Conservation (phyloP, 2,329 filamentous ascomycete genomes). For the Huntiella moniliformis region DNA sequence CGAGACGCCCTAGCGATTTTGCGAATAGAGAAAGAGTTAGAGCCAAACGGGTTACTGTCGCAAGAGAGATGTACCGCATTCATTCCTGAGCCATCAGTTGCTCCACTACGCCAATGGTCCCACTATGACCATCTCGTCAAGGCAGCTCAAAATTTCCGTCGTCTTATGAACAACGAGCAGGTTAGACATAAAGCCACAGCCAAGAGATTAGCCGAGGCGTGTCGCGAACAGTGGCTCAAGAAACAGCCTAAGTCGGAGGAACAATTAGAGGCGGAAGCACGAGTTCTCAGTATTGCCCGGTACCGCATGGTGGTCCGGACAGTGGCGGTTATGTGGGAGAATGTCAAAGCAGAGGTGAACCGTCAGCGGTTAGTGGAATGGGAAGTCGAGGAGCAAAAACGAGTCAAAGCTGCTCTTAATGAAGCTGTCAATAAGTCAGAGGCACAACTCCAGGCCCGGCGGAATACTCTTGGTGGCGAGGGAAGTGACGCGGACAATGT, state of each 20-base stretch:
- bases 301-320: constrained; percentile 54
- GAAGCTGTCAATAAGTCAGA: constrained; percentile 56
- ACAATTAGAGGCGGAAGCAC: constrained; percentile 63
- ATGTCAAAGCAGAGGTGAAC: constrained; percentile 43
- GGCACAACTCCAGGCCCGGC: constrained; percentile 44
- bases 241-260: constrained; percentile 60
- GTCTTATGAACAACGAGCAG: constrained; percentile 62
- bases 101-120: constrained; percentile 64
- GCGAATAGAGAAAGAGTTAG: constrained; percentile 52
- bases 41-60: constrained; percentile 59
- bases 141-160: constrained; percentile 64
- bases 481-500: constrained; percentile 28
- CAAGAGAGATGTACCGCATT: constrained; percentile 52
- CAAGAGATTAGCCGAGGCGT: constrained; percentile 62
- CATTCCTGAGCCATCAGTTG: constrained; percentile 50
- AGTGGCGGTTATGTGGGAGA: constrained; percentile 42
- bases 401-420: constrained; percentile 49
- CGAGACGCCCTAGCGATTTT: constrained; percentile 52
- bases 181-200: constrained; percentile 57
- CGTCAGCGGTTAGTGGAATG: constrained; percentile 38
- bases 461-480: constrained; percentile 24
- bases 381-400: constrained; percentile 45
- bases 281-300: constrained; percentile 42
- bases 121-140: constrained; percentile 70
- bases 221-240: constrained; percentile 54